Conservation (phyloP, 257 asterid genomes). For the Petunia axillaris region DNA sequence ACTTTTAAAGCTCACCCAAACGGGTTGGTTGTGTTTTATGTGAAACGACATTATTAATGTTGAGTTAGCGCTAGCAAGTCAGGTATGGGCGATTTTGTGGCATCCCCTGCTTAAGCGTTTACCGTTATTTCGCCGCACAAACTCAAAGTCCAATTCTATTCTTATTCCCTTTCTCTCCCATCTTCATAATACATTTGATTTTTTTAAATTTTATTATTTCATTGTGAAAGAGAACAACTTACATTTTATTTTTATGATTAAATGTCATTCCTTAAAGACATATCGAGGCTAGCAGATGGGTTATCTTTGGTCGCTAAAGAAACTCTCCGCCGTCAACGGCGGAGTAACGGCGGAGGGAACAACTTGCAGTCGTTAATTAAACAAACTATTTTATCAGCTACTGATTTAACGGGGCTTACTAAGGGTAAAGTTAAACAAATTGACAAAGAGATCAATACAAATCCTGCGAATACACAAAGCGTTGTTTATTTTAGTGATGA, state of each 20-base stretch:
- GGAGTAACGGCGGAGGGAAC: conserved; percentile 25
- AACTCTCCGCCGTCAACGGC: conserved; percentile 38
- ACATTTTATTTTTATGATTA: not conserved
- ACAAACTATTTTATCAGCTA: conserved; percentile 63
- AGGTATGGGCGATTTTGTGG: conserved; percentile 17
- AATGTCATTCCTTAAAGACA: conserved; percentile 63
- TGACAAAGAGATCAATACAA: conserved; percentile 26
- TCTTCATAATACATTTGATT: too few relatives aligned
- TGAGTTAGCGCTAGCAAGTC: not conserved
- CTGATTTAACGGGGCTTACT: conserved; percentile 76
- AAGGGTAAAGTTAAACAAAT: conserved; percentile 60
- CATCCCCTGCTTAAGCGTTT: conserved; percentile 10
- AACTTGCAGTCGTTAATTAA: conserved; percentile 50
- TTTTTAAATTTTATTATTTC: too few relatives aligned
- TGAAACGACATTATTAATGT: conserved; percentile 16
- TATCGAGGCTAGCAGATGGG: conserved; percentile 65
- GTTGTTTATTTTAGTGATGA: not conserved
- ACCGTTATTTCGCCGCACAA: conserved; percentile 8
- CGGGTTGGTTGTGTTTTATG: not conserved
- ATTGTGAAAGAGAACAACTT: too few relatives aligned
- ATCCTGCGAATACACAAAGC: conserved; percentile 13
- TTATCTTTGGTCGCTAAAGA: conserved; percentile 79
- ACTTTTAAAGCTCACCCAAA: too few relatives aligned
- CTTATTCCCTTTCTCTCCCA: not conserved
- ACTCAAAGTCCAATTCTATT: not conserved